phyloP scores from a whole-genome alignment of 2,329 filamentous ascomycete genomes.

The Cercospora berteroae region DNA sequence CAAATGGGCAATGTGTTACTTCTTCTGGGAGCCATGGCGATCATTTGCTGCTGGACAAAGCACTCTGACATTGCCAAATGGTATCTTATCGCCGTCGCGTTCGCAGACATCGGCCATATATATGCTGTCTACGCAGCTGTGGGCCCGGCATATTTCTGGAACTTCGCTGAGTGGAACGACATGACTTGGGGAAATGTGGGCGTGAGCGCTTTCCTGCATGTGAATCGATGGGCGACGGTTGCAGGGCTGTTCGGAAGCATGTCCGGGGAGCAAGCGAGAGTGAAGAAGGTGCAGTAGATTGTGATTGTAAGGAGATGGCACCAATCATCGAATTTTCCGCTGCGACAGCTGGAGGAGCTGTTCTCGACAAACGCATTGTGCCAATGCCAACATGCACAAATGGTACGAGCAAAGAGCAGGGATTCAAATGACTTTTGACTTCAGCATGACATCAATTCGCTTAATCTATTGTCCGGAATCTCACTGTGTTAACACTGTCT shows the following conservation, averaged over 20 bases:
- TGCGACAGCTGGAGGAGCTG: background rate
- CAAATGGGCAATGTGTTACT: constrained; percentile 22
- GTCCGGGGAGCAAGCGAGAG: background rate
- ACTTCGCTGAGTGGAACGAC: constrained; percentile 20
- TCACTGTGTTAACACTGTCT: background rate
- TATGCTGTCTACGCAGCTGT: constrained; percentile 22
- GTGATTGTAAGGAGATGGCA: background rate
- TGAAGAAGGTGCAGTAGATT: constrained; percentile 1
- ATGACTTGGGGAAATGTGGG: constrained; percentile 24
- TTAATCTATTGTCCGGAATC: background rate
- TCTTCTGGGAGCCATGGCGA: constrained; percentile 20
- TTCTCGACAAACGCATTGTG: background rate
- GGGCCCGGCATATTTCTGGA: constrained; percentile 17
- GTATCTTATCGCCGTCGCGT: constrained; percentile 20
- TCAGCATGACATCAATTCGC: constrained; percentile 9
- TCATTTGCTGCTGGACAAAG: constrained; percentile 27
- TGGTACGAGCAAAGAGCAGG: background rate
- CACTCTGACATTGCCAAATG: constrained; percentile 11
- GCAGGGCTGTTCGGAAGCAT: constrained; percentile 18
- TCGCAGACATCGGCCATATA: constrained; percentile 24
- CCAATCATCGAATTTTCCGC: background rate
- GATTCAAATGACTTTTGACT: constrained; percentile 5
- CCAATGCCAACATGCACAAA: background rate
- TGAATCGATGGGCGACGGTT: constrained; percentile 19
- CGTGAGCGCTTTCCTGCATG: constrained; percentile 18